Evolutionary conservation across 73 alveolate genomes (phyloP), one percentile per base, ranked within the genome.

Genomic region (Stentor roeselii): DNA sequence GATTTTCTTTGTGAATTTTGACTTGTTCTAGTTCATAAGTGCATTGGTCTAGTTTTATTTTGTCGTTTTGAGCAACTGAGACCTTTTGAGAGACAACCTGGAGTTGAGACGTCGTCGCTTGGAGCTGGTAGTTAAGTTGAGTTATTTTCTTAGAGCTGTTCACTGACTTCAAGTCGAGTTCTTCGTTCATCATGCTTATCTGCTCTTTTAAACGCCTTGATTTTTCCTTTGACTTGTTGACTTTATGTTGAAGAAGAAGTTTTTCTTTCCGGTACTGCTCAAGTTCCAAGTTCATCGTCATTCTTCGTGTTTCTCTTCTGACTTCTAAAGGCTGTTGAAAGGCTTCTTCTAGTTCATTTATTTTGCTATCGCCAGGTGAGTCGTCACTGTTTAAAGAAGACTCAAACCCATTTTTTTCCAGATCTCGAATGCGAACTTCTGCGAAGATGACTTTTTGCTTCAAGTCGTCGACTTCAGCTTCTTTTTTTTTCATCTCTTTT

Each of bases 371-470:
- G 34, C 21, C 37, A 27, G 34, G 14, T 11, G 80, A 67, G 37
- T 67, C 80, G 1, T 67, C 80, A 2, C 80, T 67, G 80, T 21
- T 32, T 67, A 21, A n/a, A 27, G 80, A 34, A 30, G 67, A 50
- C 67, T 50, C 67, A 11, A 11, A 21, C 34, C 37, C 37, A 67
- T 34, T n/a, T 67, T 40, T 11, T 67, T 67, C 80, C 34, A 32
- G 41, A 21, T 67, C 80, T 2, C 34, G 37, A 1, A 2, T 2
- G 1, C 41, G 21, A 21, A 27, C 11, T 67, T 67, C 80, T 27
- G 80, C 80, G 21, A 67, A 30, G 67, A 11, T 11, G 21, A 50
- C 21, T 50, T 50, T 50, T 50, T 50, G 30, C 21, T 21, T 50
- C 21, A 50, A 21, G 6, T 50, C 30, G 30, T 50, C 67, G 67